Percentiles rank a stretch among this genome's conserved stretches.
These are phyloP conservation scores for Exophiala sideris DNA, from an alignment of 2,329 filamentous ascomycete genomes.

Conservation along the genomic window DNA sequence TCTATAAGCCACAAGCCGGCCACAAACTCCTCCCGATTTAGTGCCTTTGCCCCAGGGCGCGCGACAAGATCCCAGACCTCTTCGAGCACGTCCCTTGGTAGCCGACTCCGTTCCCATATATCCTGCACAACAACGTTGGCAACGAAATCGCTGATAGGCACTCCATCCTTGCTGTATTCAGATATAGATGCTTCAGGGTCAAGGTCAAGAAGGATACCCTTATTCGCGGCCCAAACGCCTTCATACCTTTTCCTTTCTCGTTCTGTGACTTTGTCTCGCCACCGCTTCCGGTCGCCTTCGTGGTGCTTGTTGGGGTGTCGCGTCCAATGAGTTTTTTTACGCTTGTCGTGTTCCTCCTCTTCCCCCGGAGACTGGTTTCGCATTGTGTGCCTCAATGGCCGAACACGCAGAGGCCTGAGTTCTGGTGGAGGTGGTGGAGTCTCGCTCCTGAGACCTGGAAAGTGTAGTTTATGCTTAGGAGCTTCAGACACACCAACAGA, in stretches of 20 bases:
- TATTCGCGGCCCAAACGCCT: slow-evolving; percentile 51
- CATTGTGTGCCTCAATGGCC: slow-evolving; percentile 41
- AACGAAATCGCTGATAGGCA: slow-evolving; percentile 31
- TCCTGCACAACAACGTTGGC: slow-evolving; percentile 47
- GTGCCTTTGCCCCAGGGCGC: slow-evolving; percentile 32
- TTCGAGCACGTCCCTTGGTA: slow-evolving; percentile 38
- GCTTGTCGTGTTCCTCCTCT: slow-evolving; percentile 35
- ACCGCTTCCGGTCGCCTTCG: slow-evolving; percentile 47
- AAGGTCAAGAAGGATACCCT: slow-evolving; percentile 37
- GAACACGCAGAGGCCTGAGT: slow-evolving; percentile 13
- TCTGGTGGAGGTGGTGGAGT: slow-evolving; percentile 14
- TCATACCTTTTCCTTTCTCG: slow-evolving; percentile 48
- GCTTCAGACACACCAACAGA: slow-evolving; percentile 34
- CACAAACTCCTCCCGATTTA: slow-evolving; percentile 47
- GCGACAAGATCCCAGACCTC: slow-evolving; percentile 47
- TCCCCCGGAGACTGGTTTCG: slow-evolving; percentile 36
- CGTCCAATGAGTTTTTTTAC: slow-evolving; percentile 35
- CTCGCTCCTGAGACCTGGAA: slow-evolving; percentile 26
- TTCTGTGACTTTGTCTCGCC: slow-evolving; percentile 44
- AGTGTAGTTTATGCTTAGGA: slow-evolving; percentile 29
- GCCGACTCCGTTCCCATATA: slow-evolving; percentile 48
- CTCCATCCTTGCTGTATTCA: slow-evolving; percentile 6
- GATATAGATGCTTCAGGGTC: slow-evolving; percentile 6
- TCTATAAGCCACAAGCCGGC: slow-evolving; percentile 52
- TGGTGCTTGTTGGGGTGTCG: slow-evolving; percentile 49